Evolutionary conservation across 352 stramenopile species (phyloP).

Genomic region (Phytophthora fragariae): DNA sequence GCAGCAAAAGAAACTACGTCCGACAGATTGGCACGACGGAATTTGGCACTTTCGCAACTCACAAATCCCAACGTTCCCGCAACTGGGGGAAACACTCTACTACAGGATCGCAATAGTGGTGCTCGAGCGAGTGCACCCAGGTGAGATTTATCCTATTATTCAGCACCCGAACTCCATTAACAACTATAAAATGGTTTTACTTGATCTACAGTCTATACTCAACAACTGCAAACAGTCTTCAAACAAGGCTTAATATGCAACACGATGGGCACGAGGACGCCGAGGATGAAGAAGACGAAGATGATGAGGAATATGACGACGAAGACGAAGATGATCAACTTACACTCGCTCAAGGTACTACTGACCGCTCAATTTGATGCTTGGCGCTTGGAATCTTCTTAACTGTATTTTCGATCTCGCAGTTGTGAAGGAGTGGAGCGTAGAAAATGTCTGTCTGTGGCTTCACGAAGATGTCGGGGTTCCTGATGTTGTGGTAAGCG

Average conservation of each 20-base stretch:
- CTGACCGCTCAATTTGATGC: neutral
- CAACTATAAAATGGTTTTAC: conserved; percentile 1
- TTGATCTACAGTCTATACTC: conserved; percentile 9
- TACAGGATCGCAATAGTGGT: conserved; percentile 7
- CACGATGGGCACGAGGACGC: conserved; percentile 39
- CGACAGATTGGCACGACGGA: conserved; percentile 59
- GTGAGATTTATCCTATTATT: conserved; percentile 3
- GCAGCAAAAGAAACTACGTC: conserved; percentile 28
- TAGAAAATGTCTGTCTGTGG: conserved; percentile 87
- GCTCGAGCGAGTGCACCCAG: conserved; percentile 31
- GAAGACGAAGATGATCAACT: conserved; percentile 65
- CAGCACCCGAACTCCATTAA: neutral
- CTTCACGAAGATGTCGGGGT: conserved; percentile 81
- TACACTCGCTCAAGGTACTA: conserved; percentile 67
- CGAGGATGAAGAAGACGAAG: conserved; percentile 53
- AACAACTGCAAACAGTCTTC: conserved; percentile 11
- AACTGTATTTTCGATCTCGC: neutral
- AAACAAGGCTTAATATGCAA: conserved; percentile 21
- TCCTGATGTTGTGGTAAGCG: conserved; percentile 69
- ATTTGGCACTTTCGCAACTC: conserved; percentile 68
- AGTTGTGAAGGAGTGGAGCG: conserved; percentile 82
- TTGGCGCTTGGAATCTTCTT: neutral
- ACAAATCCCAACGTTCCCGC: conserved; percentile 35
- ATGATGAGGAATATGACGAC: conserved; percentile 55
- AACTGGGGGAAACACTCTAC: neutral